Evolutionary conservation across 2,329 filamentous ascomycete genomes (phyloP).

Genomic region (Fusarium tricinctum): DNA sequence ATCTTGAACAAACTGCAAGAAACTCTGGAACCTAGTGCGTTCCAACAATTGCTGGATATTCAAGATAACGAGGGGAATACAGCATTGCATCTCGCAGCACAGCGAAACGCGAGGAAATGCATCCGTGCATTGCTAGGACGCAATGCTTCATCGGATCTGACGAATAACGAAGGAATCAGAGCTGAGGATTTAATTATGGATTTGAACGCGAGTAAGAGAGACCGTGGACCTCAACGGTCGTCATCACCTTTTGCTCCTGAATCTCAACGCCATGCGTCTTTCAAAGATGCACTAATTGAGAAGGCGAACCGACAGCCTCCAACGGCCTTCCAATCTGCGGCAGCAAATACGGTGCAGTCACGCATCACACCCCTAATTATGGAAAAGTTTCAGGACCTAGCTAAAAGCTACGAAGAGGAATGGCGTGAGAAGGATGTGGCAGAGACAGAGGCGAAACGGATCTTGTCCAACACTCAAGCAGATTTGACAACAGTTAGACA

Average conservation of each 20-base stretch:
- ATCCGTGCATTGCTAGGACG: constrained; percentile 83
- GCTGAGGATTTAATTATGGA: constrained; percentile 87
- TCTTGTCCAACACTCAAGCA: constrained; percentile 75
- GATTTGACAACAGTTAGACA: constrained; percentile 74
- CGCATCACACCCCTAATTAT: constrained; percentile 78
- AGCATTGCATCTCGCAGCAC: constrained; percentile 79
- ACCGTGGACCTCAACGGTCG: constrained; percentile 78
- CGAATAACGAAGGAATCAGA: constrained; percentile 84
- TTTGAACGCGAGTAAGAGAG: constrained; percentile 77
- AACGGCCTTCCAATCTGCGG: constrained; percentile 69
- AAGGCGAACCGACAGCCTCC: constrained; percentile 58
- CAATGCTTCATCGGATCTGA: constrained; percentile 85
- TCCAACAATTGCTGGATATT: constrained; percentile 83
- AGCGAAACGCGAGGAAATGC: constrained; percentile 89
- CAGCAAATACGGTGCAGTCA: constrained; percentile 76
- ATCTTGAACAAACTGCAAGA: constrained; percentile 90
- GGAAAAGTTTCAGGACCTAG: constrained; percentile 79
- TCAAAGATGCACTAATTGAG: constrained; percentile 65
- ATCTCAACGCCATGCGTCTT: constrained; percentile 68
- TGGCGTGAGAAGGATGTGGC: constrained; percentile 79
- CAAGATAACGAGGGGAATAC: constrained; percentile 93
- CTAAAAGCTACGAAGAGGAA: constrained; percentile 80
- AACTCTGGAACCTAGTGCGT: constrained; percentile 78
- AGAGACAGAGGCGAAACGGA: constrained; percentile 75
- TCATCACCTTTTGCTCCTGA: constrained; percentile 79